These are phyloP conservation scores for Kitagawia praeruptora DNA, from an alignment of 129 eudicot species.

Conservation along the genomic window DNA sequence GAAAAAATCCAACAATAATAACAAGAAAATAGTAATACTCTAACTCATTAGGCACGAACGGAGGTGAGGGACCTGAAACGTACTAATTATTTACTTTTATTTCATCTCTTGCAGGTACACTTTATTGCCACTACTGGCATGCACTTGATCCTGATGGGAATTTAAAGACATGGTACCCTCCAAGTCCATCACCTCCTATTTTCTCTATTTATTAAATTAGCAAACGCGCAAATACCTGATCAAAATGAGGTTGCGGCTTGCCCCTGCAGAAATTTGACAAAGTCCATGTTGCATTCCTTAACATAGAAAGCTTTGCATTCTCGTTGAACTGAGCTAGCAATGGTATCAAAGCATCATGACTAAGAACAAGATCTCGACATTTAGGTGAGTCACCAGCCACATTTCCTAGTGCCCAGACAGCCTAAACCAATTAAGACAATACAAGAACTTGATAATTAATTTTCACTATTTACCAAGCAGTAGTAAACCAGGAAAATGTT, in stretches of 20 bases:
- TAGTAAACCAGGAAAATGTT: background rate
- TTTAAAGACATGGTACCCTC: background rate
- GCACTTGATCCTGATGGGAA: background rate
- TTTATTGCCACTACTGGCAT: background rate
- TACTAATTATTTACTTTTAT: background rate
- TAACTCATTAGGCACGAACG: background rate
- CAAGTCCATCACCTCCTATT: background rate
- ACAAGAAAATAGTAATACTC: background rate
- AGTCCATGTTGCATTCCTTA: conserved; percentile 46
- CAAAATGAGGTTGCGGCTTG: conserved; percentile 45
- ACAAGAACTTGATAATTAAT: background rate
- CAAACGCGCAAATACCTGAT: conserved; percentile 16
- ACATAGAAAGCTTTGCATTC: conserved; percentile 41
- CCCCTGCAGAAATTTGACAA: conserved; percentile 46
- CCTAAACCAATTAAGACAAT: conserved; percentile 20
- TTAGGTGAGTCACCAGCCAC: conserved; percentile 49
- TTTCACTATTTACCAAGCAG: background rate
- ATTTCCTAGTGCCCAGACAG: conserved; percentile 49
- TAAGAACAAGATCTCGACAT: conserved; percentile 42
- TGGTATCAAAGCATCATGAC: conserved; percentile 28
- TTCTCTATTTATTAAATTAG: background rate
- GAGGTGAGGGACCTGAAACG: background rate
- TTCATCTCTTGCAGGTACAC: background rate
- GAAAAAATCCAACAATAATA: background rate
- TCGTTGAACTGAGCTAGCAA: conserved; percentile 34